A percentile compares a stretch with the other conserved stretches of the same genome.
These are phyloP conservation scores for Scenedesmus sp. DNA, from an alignment of 163 green algal genomes.

Conservation along the genomic window DNA sequence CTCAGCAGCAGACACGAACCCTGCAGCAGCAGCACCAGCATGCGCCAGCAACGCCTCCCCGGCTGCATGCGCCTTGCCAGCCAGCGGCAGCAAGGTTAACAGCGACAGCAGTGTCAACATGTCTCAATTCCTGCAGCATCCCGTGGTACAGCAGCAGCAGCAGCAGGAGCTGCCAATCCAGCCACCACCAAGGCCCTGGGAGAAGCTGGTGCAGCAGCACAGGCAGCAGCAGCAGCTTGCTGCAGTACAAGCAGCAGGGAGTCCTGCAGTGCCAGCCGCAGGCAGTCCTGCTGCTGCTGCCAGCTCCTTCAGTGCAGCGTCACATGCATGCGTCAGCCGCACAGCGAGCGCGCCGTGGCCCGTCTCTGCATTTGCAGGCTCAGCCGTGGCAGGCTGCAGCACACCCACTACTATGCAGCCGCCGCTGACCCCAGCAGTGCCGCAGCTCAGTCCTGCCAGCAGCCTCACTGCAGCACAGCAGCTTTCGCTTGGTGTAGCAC, in stretches of 20 bases:
- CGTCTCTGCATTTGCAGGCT: background rate
- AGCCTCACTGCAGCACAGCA: background rate
- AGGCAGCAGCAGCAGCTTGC: conserved; percentile 7
- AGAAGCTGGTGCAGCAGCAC: background rate
- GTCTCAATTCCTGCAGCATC: conserved; percentile 32
- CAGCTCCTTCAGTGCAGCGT: background rate
- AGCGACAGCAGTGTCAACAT: conserved; percentile 6
- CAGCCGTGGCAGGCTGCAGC: background rate
- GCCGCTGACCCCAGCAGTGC: background rate
- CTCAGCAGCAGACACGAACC: background rate
- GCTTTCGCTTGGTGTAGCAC: background rate
- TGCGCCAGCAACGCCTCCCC: background rate
- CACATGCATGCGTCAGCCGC: background rate
- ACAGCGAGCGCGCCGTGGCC: background rate
- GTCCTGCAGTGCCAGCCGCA: too few species aligned
- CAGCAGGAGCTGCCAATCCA: background rate
- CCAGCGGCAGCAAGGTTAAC: background rate
- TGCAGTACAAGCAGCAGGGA: background rate
- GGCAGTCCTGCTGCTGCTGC: background rate
- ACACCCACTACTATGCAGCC: background rate
- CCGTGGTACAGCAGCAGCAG: conserved; percentile 7
- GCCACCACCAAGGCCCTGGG: background rate
- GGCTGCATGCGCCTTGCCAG: background rate
- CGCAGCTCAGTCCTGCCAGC: background rate
- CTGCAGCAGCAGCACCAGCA: background rate